phyloP scores from a whole-genome alignment of 306 rosid genomes.

The Begonia loranthoides region DNA sequence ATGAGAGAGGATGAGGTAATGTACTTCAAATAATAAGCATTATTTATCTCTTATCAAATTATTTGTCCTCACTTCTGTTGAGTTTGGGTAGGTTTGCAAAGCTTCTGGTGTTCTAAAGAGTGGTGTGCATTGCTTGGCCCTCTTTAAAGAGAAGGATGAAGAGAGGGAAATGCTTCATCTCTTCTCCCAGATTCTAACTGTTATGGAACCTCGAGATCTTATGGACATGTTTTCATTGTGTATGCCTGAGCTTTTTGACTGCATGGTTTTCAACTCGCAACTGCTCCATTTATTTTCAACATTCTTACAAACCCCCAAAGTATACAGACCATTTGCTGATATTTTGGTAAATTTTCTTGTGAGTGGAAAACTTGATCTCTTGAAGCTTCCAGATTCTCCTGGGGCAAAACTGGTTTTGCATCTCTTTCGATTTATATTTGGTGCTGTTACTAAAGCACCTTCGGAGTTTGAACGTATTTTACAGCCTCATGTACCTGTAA shows the following conservation, averaged over 20 bases:
- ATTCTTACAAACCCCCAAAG: conserved; percentile 69
- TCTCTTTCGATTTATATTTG: conserved; percentile 81
- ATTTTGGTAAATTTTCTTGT: conserved; percentile 90
- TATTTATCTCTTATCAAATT: conserved; percentile 1
- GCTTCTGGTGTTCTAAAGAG: conserved; percentile 95
- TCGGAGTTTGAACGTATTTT: conserved; percentile 91
- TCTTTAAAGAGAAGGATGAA: conserved; percentile 96
- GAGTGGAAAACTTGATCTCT: conserved; percentile 71
- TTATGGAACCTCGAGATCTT: conserved; percentile 98
- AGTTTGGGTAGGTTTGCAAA: conserved; percentile 61
- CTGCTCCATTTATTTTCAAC: conserved; percentile 92
- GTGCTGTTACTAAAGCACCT: conserved; percentile 94
- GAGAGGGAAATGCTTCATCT: conserved; percentile 94
- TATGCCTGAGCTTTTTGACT: conserved; percentile 96
- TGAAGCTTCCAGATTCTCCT: conserved; percentile 83
- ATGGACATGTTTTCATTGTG: conserved; percentile 99
- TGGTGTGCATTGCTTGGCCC: conserved; percentile 95
- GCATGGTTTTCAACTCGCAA: conserved; percentile 87
- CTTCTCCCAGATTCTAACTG: conserved; percentile 87
- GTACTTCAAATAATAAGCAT: not conserved
- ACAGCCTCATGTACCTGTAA: conserved; percentile 92
- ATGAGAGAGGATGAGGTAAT: conserved; percentile 98
- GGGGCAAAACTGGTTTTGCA: conserved; percentile 84
- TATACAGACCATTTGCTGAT: conserved; percentile 81
- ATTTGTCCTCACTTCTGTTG: conserved; percentile 11